Percentiles rank a stretch among this genome's conserved stretches.
Conservation (phyloP, 2,329 filamentous ascomycete species). For the Escovopsis sp. region DNA sequence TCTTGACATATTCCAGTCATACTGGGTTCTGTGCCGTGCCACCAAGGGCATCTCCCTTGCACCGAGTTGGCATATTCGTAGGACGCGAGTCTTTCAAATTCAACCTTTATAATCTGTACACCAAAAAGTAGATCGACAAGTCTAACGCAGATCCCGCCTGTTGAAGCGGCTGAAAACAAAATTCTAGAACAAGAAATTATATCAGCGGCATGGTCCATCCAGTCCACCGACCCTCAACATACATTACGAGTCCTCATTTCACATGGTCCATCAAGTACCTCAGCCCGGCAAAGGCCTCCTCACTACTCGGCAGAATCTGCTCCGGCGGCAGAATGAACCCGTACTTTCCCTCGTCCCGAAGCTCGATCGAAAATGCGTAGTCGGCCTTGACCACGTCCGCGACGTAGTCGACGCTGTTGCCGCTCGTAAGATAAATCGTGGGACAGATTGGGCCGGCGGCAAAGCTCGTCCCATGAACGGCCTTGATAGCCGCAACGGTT, state of each 20-base stretch:
- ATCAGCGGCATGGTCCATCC: too few relatives aligned
- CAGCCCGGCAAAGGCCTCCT: slow-evolving; percentile 34
- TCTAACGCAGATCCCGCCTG: too few relatives aligned
- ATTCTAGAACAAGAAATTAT: too few relatives aligned
- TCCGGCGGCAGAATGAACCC: slow-evolving; percentile 29
- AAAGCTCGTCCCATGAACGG: slow-evolving; percentile 25
- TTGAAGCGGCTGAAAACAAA: too few relatives aligned
- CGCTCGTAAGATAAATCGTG: slow-evolving; percentile 44
- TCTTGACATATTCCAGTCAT: too few relatives aligned
- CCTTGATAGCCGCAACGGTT: slow-evolving; percentile 34
- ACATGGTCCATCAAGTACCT: slow-evolving; percentile 41
- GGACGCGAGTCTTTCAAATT: too few relatives aligned
- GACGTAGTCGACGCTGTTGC: slow-evolving; percentile 31
- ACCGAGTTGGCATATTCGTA: too few relatives aligned
- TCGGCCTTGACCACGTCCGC: slow-evolving; percentile 27
- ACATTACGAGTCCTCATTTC: slow-evolving; percentile 11
- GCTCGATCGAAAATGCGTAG: slow-evolving; percentile 26
- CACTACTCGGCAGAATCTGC: slow-evolving; percentile 28
- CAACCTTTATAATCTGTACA: too few relatives aligned
- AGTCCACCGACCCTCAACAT: background rate
- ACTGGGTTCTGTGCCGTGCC: too few relatives aligned
- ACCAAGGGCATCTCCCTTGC: too few relatives aligned
- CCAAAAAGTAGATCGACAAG: too few relatives aligned
- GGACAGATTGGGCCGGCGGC: slow-evolving; percentile 38
- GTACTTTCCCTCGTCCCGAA: slow-evolving; percentile 21